Conservation (phyloP, 2,329 filamentous ascomycete genomes). For the Colletotrichum acutatum region DNA sequence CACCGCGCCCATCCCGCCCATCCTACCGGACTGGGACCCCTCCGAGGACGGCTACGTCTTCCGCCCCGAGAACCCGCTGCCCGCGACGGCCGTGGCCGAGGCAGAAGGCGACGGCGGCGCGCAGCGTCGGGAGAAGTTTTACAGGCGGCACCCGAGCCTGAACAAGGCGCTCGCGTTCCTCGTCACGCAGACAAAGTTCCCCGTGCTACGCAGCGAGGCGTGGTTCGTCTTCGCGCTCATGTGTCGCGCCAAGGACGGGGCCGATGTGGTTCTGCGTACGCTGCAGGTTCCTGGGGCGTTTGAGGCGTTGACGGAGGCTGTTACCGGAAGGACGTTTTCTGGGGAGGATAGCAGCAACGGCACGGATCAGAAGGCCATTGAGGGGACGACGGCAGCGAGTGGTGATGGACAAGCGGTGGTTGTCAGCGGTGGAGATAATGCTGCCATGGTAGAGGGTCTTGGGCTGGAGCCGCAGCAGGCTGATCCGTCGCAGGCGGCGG, state of each 20-base stretch:
- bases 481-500: constrained; percentile 54
- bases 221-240: constrained; percentile 73
- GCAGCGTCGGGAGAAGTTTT: constrained; percentile 52
- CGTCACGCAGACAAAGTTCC: constrained; percentile 68
- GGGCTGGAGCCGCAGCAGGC: constrained; percentile 60
- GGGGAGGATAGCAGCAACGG: background rate
- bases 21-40: constrained; percentile 48
- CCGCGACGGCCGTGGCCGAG: constrained; percentile 20
- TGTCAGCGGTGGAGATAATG: constrained; percentile 5
- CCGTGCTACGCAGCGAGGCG: constrained; percentile 67
- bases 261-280: constrained; percentile 54
- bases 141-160: constrained; percentile 55
- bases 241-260: constrained; percentile 62
- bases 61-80: constrained; percentile 27
- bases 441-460: constrained; percentile 46
- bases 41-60: constrained; percentile 42
- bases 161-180: constrained; percentile 60
- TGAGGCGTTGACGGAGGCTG: constrained; percentile 55
- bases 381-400: background rate
- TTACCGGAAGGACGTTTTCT: constrained; percentile 57
- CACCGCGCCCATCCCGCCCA: constrained; percentile 46
- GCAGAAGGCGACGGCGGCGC: constrained; percentile 35
- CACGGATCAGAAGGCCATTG: background rate
- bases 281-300: constrained; percentile 55
- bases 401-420: background rate